Conservation (phyloP, 2,329 filamentous ascomycete genomes). For the Aspergillus luchuensis region DNA sequence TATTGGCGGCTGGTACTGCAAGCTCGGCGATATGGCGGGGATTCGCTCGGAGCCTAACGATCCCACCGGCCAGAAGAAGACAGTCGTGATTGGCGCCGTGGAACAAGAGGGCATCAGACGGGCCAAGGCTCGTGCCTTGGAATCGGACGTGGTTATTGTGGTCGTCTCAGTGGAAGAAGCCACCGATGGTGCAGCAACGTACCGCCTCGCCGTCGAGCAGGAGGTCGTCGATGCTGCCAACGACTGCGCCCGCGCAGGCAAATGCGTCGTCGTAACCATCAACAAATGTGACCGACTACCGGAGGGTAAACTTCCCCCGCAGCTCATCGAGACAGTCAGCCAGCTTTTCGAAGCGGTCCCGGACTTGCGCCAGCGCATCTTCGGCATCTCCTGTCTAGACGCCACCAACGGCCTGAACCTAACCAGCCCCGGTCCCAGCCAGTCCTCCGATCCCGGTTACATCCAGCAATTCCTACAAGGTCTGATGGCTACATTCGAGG, state of each 20-base stretch:
- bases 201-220: constrained; percentile 50
- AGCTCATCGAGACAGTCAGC: constrained; percentile 42
- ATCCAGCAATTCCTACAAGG: constrained; percentile 69
- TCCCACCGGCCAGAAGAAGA: constrained; percentile 16
- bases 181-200: constrained; percentile 24
- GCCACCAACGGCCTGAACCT: constrained; percentile 40
- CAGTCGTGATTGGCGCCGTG: constrained; percentile 64
- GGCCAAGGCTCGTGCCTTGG: constrained; percentile 75
- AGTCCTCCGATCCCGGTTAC: constrained; percentile 59
- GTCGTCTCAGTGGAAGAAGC: constrained; percentile 70
- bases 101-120: constrained; percentile 89
- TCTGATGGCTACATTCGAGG: constrained; percentile 67
- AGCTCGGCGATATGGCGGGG: constrained; percentile 94
- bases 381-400: constrained; percentile 73
- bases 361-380: constrained; percentile 52
- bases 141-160: constrained; percentile 83
- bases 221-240: constrained; percentile 59
- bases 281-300: constrained; percentile 62
- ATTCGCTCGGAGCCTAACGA: constrained; percentile 58
- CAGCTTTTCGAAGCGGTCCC: constrained; percentile 47
- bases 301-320: constrained; percentile 18
- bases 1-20: constrained; percentile 84
- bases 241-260: constrained; percentile 51
- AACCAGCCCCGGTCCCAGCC: background rate
- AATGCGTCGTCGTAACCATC: constrained; percentile 60